Evolutionary conservation across 768 basidiomycete genomes (phyloP).

Genomic region (Suillus decipiens): DNA sequence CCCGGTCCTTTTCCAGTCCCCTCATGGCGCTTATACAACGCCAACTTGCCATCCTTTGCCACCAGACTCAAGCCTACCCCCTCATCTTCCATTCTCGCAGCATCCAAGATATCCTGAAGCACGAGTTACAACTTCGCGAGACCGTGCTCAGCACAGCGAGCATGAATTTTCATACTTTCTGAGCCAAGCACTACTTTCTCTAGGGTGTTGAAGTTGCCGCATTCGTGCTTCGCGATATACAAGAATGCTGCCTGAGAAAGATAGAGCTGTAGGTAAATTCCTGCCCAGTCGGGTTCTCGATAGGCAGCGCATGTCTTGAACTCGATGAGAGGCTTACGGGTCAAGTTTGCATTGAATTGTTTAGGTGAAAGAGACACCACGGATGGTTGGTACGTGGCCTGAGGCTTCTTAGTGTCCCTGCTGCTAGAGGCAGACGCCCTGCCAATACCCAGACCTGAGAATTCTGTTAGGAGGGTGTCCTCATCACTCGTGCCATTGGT

Average conservation of each 20-base stretch:
- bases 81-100: slow-evolving; percentile 54
- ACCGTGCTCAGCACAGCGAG: slow-evolving; percentile 21
- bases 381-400: slow-evolving; percentile 5
- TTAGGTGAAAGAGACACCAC: slow-evolving; percentile 23
- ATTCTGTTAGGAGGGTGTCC: slow-evolving; percentile 28
- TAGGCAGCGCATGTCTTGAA: slow-evolving; percentile 32
- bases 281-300: slow-evolving; percentile 53
- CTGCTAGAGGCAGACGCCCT: slow-evolving; percentile 2
- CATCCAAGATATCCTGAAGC: slow-evolving; percentile 42
- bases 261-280: slow-evolving; percentile 65
- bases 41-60: slow-evolving; percentile 42
- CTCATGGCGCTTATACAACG: slow-evolving; percentile 49
- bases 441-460: slow-evolving; percentile 26
- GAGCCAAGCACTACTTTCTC: slow-evolving; percentile 46
- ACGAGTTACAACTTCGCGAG: slow-evolving; percentile 30
- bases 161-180: slow-evolving; percentile 24
- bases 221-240: slow-evolving; percentile 57
- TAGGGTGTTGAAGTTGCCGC: slow-evolving; percentile 53
- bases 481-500: slow-evolving; percentile 10
- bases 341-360: slow-evolving; percentile 30
- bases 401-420: neutral
- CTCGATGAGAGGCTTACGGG: slow-evolving; percentile 40
- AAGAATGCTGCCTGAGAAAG: slow-evolving; percentile 68
- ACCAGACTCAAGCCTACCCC: slow-evolving; percentile 58
- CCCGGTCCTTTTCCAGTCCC: slow-evolving; percentile 23